Evolutionary conservation across 345 rosid species (phyloP), one percentile per base, ranked within the genome.

Genomic region (Eucalyptus pauciflora): DNA sequence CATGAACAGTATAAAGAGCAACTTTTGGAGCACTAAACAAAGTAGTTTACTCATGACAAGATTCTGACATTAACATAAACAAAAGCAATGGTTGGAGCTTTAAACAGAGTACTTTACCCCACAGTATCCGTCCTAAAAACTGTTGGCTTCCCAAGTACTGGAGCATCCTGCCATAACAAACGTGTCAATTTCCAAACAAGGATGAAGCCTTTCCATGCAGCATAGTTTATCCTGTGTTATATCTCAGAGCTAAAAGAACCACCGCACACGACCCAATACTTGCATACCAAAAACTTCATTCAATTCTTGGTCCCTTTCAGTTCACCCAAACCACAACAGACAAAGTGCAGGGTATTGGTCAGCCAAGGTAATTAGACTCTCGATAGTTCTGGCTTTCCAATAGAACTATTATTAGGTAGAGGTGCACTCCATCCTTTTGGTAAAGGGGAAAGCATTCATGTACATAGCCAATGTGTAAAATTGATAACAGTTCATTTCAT

Each of bases 131-230:
- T 92, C 58, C 94, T 93, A 91, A 92, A 90, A 81, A 95, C 91
- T 85, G 94, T 93, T 69, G 99, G 98, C 94, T 95, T 96, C 91
- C 99, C 99, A 67, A 98, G 93, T 67, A 97, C 87, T 81, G 99
- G 99, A 48, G 96, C 96, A 85, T 95, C 99, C 99, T 98, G 96
- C 91, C 86, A 89, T 48, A 92, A 83, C 12, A 91, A 83, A 86
- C 49, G 86, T 43, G 37, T 89, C 52, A 88, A 88, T 58, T 3
- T 69, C 86, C 41, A 67, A 88, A 33, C 80, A 31, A 90, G 54
- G 52, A 79, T 24, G 20, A 86, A 54, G 49, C 33, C 52, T 83
- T 41, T 20, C n/a, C 33, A 31, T 20, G 29, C 33, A 81, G 52
- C 81, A 43, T 45, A 31, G 10, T 87, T 69, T 58, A 31, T 43